These are phyloP conservation scores for Gossypium lobatum DNA, from an alignment of 441 rosid genomes.

Conservation along the genomic window DNA sequence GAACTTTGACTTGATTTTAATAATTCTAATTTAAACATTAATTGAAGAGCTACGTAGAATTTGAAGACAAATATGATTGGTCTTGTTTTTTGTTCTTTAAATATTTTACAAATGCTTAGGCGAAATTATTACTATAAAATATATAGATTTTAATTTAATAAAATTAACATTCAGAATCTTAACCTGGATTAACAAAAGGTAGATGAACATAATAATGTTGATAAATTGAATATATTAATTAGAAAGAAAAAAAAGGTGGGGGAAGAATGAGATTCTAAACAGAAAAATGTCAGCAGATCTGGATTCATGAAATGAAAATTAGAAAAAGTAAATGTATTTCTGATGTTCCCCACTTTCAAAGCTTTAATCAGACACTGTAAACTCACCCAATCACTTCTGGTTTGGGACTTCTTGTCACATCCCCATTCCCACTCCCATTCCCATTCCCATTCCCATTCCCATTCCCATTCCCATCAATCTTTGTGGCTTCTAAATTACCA, in stretches of 20 bases:
- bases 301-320: constrained; percentile 16
- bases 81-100: background rate
- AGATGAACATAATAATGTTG: background rate
- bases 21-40: background rate
- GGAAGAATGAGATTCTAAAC: background rate
- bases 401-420: background rate
- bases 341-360: background rate
- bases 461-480: background rate
- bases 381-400: background rate
- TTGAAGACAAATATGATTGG: background rate
- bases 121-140: background rate
- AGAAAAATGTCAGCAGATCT: background rate
- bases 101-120: too few relatives aligned
- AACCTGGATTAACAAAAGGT: background rate
- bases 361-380: background rate
- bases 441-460: background rate
- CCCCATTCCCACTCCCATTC: background rate
- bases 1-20: background rate
- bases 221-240: background rate
- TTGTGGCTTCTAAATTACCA: background rate
- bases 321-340: background rate
- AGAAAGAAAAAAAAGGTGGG: background rate
- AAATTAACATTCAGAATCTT: background rate
- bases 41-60: background rate
- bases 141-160: background rate